A percentile compares a stretch with the other conserved stretches of the same genome.
These are phyloP conservation scores for Orbilia blumenaviensis DNA, from an alignment of 2,329 filamentous ascomycete genomes.

Conservation along the genomic window DNA sequence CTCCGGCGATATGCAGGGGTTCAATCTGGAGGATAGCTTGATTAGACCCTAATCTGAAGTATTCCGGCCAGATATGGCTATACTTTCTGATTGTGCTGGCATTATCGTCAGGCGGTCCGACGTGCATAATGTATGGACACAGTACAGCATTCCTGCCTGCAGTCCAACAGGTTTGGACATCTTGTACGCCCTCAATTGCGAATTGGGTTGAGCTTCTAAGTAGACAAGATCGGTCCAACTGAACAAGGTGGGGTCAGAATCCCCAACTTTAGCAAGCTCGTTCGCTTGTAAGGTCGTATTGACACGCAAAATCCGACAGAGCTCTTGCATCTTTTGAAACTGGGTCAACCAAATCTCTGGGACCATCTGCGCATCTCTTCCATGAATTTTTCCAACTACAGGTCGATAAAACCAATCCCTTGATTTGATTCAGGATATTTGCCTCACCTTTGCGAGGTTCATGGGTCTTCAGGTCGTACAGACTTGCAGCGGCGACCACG, in stretches of 20 bases:
- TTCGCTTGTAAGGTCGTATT: neutral
- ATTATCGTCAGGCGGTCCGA: neutral
- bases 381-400: neutral
- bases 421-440: conserved; percentile 6
- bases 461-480: neutral
- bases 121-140: neutral
- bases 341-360: conserved; percentile 19
- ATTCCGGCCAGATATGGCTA: neutral
- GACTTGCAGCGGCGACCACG: conserved; percentile 6
- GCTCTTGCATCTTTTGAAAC: conserved; percentile 47
- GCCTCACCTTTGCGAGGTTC: conserved; percentile 8
- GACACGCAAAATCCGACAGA: neutral
- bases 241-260: neutral
- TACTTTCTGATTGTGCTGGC: neutral
- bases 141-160: neutral
- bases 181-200: no score
- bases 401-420: neutral
- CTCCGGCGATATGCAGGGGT: neutral
- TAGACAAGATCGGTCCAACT: neutral
- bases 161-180: neutral
- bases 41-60: neutral
- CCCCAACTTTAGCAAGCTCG: neutral
- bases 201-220: neutral
- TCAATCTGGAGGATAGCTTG: neutral
- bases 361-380: neutral